Evolutionary conservation across 2,329 filamentous ascomycete genomes (phyloP), one percentile per base, ranked within the genome.

Genomic region (Bertia moriformis): DNA sequence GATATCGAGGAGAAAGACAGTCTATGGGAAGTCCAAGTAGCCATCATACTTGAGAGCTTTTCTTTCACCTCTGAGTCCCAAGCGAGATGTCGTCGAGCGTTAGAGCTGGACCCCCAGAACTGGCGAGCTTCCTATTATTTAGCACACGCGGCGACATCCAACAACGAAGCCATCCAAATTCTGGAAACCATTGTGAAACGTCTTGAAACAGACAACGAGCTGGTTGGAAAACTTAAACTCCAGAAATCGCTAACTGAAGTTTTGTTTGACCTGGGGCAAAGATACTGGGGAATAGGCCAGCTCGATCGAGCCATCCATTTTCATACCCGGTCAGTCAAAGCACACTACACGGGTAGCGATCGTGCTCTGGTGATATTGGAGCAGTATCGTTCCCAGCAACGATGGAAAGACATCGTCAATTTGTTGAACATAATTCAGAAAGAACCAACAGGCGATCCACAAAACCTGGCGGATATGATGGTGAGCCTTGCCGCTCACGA

Each of bases 101-200:
- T 53, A 5, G 44, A 50, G 4, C 45, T 54, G 4, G 47, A 54
- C 35, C 46, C 48, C 14, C 46, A 48, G 24, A 55, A 55, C 37
- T 53, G 47, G 50, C 49, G 52, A 33, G 52, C 52, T 1, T 50
- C 47, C 20, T 51, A 55, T 38, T 54, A 53, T 41, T 42, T 54
- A 12, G 44, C 51, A 4, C 48, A 47, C n/a, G 48, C 47, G 18
- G 42, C 46, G 1, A 39, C 27, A 33, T 54, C 49, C 1, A 44
- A 42, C 18, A 45, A 43, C n/a, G 44, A 52, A 4, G 45, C 22
- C n/a, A 27, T 27, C 22, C 7, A 7, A n/a, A 27, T 27, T n/a
- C n/a, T 27, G 22, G n/a, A 7, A 10, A 27, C 52, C 10, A 48
- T 49, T 2, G 44, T 50, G 5, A 33, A 46, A 18, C 45, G 52